These are phyloP conservation scores for Rhynchosporium agropyri DNA, from an alignment of 2,329 filamentous ascomycete species.

Conservation along the genomic window DNA sequence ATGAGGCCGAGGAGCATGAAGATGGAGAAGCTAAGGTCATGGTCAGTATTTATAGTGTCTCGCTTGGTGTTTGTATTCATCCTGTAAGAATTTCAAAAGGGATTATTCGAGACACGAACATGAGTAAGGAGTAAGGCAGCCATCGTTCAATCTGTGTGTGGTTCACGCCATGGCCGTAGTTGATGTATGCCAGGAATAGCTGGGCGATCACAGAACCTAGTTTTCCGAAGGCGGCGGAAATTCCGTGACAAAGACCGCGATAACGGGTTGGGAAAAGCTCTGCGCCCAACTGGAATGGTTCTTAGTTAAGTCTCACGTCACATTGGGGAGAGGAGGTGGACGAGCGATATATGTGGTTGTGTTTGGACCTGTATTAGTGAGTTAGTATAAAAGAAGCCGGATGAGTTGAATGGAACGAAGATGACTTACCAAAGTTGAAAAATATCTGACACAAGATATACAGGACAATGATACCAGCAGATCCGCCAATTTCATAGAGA, in stretches of 20 bases:
- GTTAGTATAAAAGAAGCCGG: neutral
- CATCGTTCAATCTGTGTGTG: constrained; percentile 28
- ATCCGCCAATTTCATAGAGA: constrained; percentile 22
- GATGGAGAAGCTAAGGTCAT: constrained; percentile 25
- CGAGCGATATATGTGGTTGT: constrained; percentile 21
- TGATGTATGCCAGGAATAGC: constrained; percentile 28
- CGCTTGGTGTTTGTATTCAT: no score
- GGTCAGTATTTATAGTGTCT: neutral
- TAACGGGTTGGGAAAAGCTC: constrained; percentile 26
- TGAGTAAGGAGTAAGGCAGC: constrained; percentile 33
- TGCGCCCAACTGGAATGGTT: constrained; percentile 15
- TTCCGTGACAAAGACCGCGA: constrained; percentile 25
- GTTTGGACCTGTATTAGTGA: constrained; percentile 15
- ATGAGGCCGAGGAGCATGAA: constrained; percentile 34
- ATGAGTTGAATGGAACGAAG: no score
- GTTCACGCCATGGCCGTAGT: constrained; percentile 27
- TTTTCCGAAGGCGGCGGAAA: constrained; percentile 23
- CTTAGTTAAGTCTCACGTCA: neutral
- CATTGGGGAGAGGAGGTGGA: neutral
- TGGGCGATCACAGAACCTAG: constrained; percentile 23
- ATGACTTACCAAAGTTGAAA: constrained; percentile 31
- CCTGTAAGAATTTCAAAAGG: no score
- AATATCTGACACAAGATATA: constrained; percentile 35
- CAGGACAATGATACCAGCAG: constrained; percentile 26
- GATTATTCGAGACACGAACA: constrained; percentile 20